Evolutionary conservation across 2,329 filamentous ascomycete species (phyloP).

Genomic region (Rasamsonia emersonii): DNA sequence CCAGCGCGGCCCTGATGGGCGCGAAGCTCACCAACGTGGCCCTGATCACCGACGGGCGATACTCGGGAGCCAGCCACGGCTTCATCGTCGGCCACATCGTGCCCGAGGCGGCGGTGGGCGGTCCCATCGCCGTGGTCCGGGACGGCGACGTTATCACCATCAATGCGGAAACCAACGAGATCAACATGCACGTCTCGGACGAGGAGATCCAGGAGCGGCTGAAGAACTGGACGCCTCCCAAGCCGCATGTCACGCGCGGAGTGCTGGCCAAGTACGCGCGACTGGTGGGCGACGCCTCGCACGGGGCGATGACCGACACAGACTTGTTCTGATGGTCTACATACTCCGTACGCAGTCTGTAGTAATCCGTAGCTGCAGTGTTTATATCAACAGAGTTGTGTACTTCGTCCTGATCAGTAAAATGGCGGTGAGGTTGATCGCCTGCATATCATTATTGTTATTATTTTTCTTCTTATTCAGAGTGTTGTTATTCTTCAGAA

Average conservation of each 20-base stretch:
- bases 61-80: conserved; percentile 78
- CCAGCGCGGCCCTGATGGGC: conserved; percentile 85
- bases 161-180: conserved; percentile 65
- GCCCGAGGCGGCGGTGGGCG: conserved; percentile 81
- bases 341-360: conserved; percentile 46
- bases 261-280: conserved; percentile 83
- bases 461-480: too few relatives aligned
- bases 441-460: too few relatives aligned
- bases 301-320: conserved; percentile 89
- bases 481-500: background rate
- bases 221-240: conserved; percentile 61
- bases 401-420: too few relatives aligned
- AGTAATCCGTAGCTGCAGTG: background rate
- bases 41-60: conserved; percentile 84
- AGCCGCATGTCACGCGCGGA: conserved; percentile 66
- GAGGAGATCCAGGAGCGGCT: conserved; percentile 60
- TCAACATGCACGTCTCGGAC: conserved; percentile 63
- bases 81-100: conserved; percentile 93
- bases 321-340: too few relatives aligned
- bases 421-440: conserved; percentile 1
- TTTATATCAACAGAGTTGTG: background rate
- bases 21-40: conserved; percentile 81
- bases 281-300: conserved; percentile 82
- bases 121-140: conserved; percentile 73
- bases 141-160: conserved; percentile 82